A percentile compares a stretch with the other conserved stretches of the same genome.
Evolutionary conservation across 306 rosid species (phyloP).

Genomic region (Canavalia ensiformis): DNA sequence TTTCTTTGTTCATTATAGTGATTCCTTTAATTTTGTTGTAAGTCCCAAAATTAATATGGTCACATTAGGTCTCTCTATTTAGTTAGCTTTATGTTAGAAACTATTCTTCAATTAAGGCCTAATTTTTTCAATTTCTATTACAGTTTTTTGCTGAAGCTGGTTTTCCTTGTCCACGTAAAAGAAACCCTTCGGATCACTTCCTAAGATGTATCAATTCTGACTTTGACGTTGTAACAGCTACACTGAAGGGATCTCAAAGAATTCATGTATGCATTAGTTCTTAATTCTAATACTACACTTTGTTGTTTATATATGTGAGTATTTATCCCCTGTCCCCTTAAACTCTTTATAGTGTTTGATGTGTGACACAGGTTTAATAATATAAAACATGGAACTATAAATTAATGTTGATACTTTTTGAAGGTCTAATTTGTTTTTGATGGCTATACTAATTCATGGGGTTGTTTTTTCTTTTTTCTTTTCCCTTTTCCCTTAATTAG

Average conservation of each 20-base stretch:
- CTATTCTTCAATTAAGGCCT: neutral
- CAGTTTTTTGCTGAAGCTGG: conserved; percentile 91
- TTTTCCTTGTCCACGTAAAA: conserved; percentile 83
- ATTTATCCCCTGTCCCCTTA: neutral
- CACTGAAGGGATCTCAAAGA: conserved; percentile 85
- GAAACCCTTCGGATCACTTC: conserved; percentile 93
- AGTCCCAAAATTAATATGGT: neutral
- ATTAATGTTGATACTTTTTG: neutral
- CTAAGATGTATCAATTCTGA: conserved; percentile 86
- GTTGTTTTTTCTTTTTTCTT: conserved; percentile 13
- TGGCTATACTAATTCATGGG: conserved; percentile 15
- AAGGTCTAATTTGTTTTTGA: conserved; percentile 2
- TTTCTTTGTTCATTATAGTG: neutral
- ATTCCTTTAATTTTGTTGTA: neutral
- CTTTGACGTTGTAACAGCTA: conserved; percentile 78
- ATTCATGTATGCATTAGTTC: conserved; percentile 61
- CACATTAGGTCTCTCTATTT: neutral
- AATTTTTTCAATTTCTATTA: neutral
- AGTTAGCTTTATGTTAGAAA: neutral
- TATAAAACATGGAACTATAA: neutral
- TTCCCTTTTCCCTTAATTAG: conserved; percentile 44
- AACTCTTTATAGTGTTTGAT: neutral
- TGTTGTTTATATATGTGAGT: neutral
- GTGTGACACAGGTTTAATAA: neutral
- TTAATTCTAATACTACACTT: conserved; percentile 19